Evolutionary conservation across 768 basidiomycete genomes (phyloP).

Genomic region (Lenzites betulinus): DNA sequence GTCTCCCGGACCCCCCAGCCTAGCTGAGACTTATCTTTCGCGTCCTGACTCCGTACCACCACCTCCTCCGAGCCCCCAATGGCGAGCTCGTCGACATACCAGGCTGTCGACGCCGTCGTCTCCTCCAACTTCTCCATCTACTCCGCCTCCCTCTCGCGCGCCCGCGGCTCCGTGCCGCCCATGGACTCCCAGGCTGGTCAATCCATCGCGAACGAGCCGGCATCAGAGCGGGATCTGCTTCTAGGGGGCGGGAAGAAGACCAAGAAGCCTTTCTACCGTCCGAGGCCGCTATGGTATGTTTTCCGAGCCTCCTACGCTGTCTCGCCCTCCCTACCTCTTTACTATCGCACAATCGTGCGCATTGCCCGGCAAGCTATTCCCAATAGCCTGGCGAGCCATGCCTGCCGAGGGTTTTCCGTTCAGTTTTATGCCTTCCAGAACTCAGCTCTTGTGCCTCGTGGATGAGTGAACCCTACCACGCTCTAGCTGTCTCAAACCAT

Average conservation of each 20-base stretch:
- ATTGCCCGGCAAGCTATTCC: not conserved
- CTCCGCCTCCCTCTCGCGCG: conserved; percentile 25
- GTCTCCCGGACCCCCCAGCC: not conserved
- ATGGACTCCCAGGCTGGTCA: not conserved
- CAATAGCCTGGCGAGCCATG: too few species aligned
- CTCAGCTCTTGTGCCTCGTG: too few species aligned
- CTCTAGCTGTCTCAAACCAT: too few species aligned
- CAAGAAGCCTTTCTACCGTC: conserved; percentile 53
- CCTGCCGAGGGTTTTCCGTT: too few species aligned
- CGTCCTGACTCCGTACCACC: conserved; percentile 4
- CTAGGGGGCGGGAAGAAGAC: conserved; percentile 25
- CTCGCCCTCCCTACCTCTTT: not conserved
- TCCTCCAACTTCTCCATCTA: conserved; percentile 29
- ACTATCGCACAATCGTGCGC: not conserved
- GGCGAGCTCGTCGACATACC: conserved; percentile 22
- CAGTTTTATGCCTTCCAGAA: too few species aligned
- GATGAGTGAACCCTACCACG: too few species aligned
- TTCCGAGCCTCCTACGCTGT: not conserved
- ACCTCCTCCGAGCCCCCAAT: conserved; percentile 13
- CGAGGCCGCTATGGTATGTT: conserved; percentile 49
- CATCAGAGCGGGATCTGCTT: conserved; percentile 37
- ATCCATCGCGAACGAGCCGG: not conserved
- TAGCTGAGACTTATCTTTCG: not conserved
- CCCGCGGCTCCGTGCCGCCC: conserved; percentile 6
- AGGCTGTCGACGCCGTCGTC: conserved; percentile 28